Conservation (phyloP, 192 early-diverging fungal genomes). For the Cetraspora pellucida region DNA sequence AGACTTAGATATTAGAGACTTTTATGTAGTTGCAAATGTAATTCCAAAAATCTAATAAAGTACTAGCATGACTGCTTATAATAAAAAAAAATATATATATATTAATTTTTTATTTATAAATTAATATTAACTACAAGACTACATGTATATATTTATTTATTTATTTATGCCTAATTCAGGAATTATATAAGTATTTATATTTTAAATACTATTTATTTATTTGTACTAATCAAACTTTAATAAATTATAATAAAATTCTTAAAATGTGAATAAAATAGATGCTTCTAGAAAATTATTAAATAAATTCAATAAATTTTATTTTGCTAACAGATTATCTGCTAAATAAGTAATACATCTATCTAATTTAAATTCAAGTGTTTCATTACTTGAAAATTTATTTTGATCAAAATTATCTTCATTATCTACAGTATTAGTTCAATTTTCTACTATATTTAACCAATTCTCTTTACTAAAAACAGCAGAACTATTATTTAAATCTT, state of each 20-base stretch:
- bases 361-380: constrained; percentile 2
- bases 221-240: no score
- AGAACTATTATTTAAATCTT: background rate
- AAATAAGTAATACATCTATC: background rate
- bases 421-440: constrained; percentile 7
- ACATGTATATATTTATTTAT: background rate
- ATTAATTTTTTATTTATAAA: no score
- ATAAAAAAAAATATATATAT: no score
- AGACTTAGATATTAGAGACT: no score
- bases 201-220: no score
- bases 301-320: constrained; percentile 18
- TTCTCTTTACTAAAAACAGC: background rate
- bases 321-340: constrained; percentile 25
- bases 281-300: constrained; percentile 20
- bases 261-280: background rate
- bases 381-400: background rate
- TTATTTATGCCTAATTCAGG: background rate
- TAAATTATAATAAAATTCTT: no score
- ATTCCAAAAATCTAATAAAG: no score
- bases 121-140: no score
- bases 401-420: constrained; percentile 21
- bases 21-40: no score
- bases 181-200: no score
- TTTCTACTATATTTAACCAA: constrained; percentile 4
- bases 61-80: no score